phyloP scores from a whole-genome alignment of 768 basidiomycete genomes.

The Leccinum olivaceopallidum region DNA sequence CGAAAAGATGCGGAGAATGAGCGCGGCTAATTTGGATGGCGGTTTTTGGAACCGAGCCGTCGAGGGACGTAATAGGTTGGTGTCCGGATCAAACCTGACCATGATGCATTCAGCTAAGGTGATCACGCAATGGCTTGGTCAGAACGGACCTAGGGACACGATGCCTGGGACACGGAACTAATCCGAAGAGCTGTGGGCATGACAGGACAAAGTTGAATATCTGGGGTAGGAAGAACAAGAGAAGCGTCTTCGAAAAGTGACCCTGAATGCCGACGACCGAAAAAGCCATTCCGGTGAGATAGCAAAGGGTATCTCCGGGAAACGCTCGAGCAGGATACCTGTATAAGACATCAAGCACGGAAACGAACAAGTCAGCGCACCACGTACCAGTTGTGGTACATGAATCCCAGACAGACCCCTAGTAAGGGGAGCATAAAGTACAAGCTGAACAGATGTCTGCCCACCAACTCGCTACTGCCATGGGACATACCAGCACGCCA shows the following conservation, averaged over 20 bases:
- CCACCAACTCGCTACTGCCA: slow-evolving; percentile 84
- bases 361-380: not conserved
- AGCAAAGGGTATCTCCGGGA: slow-evolving; percentile 96
- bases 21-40: slow-evolving; percentile 52
- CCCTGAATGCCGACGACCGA: slow-evolving; percentile 96
- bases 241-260: slow-evolving; percentile 95
- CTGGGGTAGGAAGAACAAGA: slow-evolving; percentile 97
- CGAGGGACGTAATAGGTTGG: slow-evolving; percentile 80
- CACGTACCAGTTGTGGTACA: slow-evolving; percentile 94
- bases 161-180: slow-evolving; percentile 94
- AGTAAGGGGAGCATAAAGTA: slow-evolving; percentile 98
- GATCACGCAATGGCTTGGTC: not conserved
- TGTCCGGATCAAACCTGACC: slow-evolving; percentile 68
- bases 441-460: slow-evolving; percentile 91
- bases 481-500: slow-evolving; percentile 85
- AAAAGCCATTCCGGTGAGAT: slow-evolving; percentile 98
- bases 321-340: slow-evolving; percentile 98
- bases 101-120: not conserved
- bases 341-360: slow-evolving; percentile 1
- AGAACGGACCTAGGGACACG: slow-evolving; percentile 78
- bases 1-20: slow-evolving; percentile 61
- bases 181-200: slow-evolving; percentile 90
- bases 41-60: slow-evolving; percentile 58
- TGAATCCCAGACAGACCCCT: slow-evolving; percentile 84
- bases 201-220: slow-evolving; percentile 97